Base-by-base conservation (phyloP, 768 basidiomycete species). In the Russula olivacea region DNA sequence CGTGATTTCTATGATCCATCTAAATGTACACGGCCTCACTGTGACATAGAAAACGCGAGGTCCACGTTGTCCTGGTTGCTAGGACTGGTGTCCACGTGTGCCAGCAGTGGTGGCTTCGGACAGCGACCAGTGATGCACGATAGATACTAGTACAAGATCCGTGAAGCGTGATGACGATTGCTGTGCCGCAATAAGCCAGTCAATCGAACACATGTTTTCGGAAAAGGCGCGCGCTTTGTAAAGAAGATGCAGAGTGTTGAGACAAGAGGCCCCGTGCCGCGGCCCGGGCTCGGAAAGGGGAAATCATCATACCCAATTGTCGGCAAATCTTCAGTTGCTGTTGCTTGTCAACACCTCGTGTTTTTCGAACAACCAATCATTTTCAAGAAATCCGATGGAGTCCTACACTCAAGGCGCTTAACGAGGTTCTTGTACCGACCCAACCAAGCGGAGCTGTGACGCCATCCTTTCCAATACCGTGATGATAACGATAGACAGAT, bases 331-430 rank as follows among this genome's bases (percentile, higher is more conserved):
- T 34, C 34, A 34, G 34, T 34, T 34, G 34, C 34, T 36, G 36
- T 40, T 17, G 15, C 38, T 17, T 7, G 36, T 36, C 36, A 36
- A 50, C 43, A 50, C 43, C 52, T 48, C 53, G 45, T 61, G 52
- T 30, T 28, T 32, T 32, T 21, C 3, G 10, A 47, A 11, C 8
- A 28, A 30, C 28, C 50, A 17, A 30, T 30, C 50, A 30, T 32
- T 32, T 25, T 17, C 23, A 9, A 49, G 8, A 28, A 25, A 5
- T 4, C 0, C 49, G 4, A 32, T n/a, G n/a, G 36, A n/a, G 17
- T 23, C 43, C 52, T 60, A 60, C 59, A 60, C 0, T 23, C 12
- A 36, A 2, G 23, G 59, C 59, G 59, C 59, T 60, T 55, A 2
- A 40, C 6, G 38, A 40, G 38, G 15, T 15, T 7, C 15, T 36